Evolutionary conservation across 2,329 filamentous ascomycete species (phyloP).

Genomic region (Venturia aucupariae): DNA sequence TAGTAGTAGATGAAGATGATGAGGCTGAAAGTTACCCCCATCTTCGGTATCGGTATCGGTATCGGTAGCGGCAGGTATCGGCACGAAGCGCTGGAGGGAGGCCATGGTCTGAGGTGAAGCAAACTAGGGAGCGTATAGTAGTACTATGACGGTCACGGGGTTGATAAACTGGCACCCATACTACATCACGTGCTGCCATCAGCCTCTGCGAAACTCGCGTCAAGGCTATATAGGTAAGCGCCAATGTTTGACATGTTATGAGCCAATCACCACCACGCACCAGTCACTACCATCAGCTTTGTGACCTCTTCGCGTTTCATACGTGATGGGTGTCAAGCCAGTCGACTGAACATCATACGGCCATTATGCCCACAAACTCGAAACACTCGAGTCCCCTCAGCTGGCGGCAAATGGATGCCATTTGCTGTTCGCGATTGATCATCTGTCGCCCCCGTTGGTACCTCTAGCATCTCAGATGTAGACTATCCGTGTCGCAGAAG

Average conservation of each 20-base stretch:
- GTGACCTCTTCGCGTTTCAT: not conserved
- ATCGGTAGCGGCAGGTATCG: too few relatives aligned
- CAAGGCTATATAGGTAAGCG: not conserved
- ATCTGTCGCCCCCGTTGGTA: not conserved
- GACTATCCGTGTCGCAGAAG: not conserved
- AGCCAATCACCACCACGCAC: not conserved
- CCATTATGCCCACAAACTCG: not conserved
- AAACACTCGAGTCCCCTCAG: not conserved
- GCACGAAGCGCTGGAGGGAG: not conserved
- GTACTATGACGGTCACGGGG: too few relatives aligned
- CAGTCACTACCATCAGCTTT: not conserved
- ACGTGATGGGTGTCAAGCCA: not conserved
- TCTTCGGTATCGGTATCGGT: too few relatives aligned
- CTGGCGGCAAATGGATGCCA: not conserved
- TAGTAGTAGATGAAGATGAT: not conserved
- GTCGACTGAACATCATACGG: not conserved
- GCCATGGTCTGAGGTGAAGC: too few relatives aligned
- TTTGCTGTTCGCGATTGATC: slow-evolving; percentile 1
- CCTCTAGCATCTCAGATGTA: too few relatives aligned
- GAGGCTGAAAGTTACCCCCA: not conserved
- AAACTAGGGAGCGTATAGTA: not conserved
- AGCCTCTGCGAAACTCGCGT: not conserved
- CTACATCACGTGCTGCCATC: not conserved
- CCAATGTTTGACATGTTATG: not conserved
- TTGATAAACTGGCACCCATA: too few relatives aligned